These are phyloP conservation scores for Epichloe festucae DNA, from an alignment of 2,329 filamentous ascomycete genomes.

Conservation along the genomic window DNA sequence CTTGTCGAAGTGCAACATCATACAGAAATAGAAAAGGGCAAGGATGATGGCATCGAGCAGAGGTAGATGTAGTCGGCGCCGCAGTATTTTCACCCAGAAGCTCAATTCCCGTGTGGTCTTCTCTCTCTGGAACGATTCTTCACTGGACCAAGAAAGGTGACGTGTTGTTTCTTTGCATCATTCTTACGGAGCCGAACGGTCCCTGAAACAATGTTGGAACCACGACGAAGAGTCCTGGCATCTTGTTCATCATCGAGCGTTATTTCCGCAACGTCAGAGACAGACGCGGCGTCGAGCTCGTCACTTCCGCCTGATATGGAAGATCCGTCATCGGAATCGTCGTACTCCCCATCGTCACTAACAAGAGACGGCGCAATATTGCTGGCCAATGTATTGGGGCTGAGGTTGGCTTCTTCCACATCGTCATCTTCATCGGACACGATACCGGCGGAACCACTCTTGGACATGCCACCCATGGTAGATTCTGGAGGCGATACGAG, in stretches of 20 bases:
- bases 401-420: conserved; percentile 47
- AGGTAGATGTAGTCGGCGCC: background rate
- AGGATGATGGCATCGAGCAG: background rate
- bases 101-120: conserved; percentile 11
- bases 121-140: conserved; percentile 26
- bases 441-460: conserved; percentile 11
- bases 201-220: conserved; percentile 28
- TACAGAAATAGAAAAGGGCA: background rate
- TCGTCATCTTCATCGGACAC: conserved; percentile 36
- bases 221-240: conserved; percentile 30
- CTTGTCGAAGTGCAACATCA: conserved; percentile 2
- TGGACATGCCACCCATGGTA: conserved; percentile 9
- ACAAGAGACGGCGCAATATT: conserved; percentile 70
- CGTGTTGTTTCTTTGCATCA: conserved; percentile 33
- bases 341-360: conserved; percentile 69
- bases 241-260: conserved; percentile 45
- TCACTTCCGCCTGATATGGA: conserved; percentile 45
- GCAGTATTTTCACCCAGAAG: background rate
- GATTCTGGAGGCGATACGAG: conserved; percentile 24
- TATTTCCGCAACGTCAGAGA: conserved; percentile 50
- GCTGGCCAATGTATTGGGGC: conserved; percentile 55
- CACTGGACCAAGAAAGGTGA: conserved; percentile 41
- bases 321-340: conserved; percentile 55
- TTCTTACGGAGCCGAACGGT: conserved; percentile 40
- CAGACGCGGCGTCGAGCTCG: conserved; percentile 42